Conservation (phyloP, 2,329 filamentous ascomycete species). For the Fusarium sp. region DNA sequence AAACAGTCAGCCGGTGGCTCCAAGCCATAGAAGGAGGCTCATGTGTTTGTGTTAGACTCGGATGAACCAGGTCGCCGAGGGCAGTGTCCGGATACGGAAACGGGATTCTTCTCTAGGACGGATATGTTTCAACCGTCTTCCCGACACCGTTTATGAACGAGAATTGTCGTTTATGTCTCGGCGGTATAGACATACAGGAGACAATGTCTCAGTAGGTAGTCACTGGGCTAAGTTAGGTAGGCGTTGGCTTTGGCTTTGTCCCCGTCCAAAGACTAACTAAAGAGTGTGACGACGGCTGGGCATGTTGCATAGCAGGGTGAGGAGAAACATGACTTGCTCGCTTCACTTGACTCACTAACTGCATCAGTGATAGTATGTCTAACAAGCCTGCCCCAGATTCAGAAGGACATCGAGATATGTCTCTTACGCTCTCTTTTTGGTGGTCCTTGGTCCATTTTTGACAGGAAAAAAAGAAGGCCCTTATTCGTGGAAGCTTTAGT, state of each 20-base stretch:
- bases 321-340: background rate
- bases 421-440: background rate
- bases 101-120: conserved; percentile 12
- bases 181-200: conserved; percentile 4
- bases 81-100: conserved; percentile 9
- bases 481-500: conserved; percentile 10
- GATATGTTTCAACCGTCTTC: conserved; percentile 27
- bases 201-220: conserved; percentile 23
- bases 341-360: conserved; percentile 5
- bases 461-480: background rate
- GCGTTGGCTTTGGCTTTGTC: conserved; percentile 1
- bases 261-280: conserved; percentile 11
- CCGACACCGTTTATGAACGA: conserved; percentile 12
- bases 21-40: background rate
- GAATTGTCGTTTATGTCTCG: conserved; percentile 17
- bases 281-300: conserved; percentile 23
- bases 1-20: conserved; percentile 13
- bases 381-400: background rate
- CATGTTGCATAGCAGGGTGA: conserved; percentile 23
- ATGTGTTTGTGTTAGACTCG: conserved; percentile 1
- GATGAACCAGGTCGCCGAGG: conserved; percentile 2
- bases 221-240: background rate
- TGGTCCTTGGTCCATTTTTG: background rate
- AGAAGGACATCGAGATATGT: background rate
- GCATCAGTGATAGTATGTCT: conserved; percentile 19